These are phyloP conservation scores for Saccharomyces uvarum DNA, from an alignment of 1,139 yeast species.

Conservation along the genomic window DNA sequence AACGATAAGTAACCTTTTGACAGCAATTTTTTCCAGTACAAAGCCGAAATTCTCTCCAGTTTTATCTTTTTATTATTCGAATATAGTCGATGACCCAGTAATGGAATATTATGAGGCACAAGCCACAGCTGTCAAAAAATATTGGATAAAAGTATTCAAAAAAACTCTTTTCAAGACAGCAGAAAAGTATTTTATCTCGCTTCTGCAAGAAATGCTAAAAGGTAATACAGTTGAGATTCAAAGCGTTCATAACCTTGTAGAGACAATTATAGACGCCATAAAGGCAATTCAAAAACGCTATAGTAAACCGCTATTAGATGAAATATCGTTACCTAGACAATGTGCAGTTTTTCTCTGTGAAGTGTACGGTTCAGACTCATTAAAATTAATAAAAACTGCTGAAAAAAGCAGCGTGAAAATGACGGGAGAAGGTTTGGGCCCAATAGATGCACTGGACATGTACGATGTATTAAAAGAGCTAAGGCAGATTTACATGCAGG, in stretches of 20 bases:
- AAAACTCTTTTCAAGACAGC: slow-evolving; percentile 46
- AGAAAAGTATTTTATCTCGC: slow-evolving; percentile 51
- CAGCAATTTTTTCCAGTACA: slow-evolving; percentile 41
- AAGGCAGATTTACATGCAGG: slow-evolving; percentile 48
- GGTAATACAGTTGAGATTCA: slow-evolving; percentile 51
- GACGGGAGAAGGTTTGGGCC: slow-evolving; percentile 38
- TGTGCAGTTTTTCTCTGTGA: slow-evolving; percentile 52
- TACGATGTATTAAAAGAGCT: slow-evolving; percentile 52
- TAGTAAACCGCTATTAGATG: slow-evolving; percentile 54
- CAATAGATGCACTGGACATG: slow-evolving; percentile 55
- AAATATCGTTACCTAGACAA: slow-evolving; percentile 46
- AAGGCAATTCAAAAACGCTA: slow-evolving; percentile 52
- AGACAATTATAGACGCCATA: slow-evolving; percentile 45
- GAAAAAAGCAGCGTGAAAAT: slow-evolving; percentile 38
- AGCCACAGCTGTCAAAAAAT: slow-evolving; percentile 37
- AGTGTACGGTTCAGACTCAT: slow-evolving; percentile 58
- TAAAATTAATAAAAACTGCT: slow-evolving; percentile 52
- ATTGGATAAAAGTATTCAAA: slow-evolving; percentile 46
- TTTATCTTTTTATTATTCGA: slow-evolving; percentile 44
- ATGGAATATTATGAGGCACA: slow-evolving; percentile 27
- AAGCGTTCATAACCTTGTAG: slow-evolving; percentile 56
- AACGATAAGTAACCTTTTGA: slow-evolving; percentile 41
- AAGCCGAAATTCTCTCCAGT: slow-evolving; percentile 60
- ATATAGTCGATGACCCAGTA: slow-evolving; percentile 44
- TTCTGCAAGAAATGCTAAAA: slow-evolving; percentile 54